A percentile compares a stretch with the other conserved stretches of the same genome.
Evolutionary conservation across 352 stramenopile species (phyloP).

Genomic region (Phytophthora syringae): DNA sequence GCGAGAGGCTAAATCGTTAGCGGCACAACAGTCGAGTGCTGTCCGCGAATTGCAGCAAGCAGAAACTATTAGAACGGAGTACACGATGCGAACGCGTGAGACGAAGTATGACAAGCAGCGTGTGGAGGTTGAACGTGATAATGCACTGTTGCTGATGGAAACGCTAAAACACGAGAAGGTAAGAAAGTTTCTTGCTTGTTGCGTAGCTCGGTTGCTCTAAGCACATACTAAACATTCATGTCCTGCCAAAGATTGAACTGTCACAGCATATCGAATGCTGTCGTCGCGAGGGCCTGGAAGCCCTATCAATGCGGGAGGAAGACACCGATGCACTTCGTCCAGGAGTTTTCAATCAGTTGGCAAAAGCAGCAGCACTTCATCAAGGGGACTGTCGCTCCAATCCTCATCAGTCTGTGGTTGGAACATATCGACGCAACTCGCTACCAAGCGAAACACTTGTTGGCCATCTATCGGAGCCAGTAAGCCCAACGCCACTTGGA

Average conservation of each 20-base stretch:
- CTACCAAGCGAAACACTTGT: conserved; percentile 15
- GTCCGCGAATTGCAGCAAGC: conserved; percentile 59
- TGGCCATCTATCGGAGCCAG: neutral
- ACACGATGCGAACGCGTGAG: conserved; percentile 54
- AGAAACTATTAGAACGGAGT: conserved; percentile 63
- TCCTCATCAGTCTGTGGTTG: neutral
- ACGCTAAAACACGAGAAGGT: conserved; percentile 54
- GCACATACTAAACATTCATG: neutral
- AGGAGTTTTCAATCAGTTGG: conserved; percentile 52
- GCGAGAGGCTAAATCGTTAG: conserved; percentile 57
- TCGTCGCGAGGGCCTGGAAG: conserved; percentile 49
- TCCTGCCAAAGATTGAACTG: conserved; percentile 33
- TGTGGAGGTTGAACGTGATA: conserved; percentile 61
- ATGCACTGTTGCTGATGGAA: conserved; percentile 51
- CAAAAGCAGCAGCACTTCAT: conserved; percentile 12
- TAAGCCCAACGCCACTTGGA: neutral
- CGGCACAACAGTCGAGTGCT: conserved; percentile 51
- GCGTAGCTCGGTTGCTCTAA: neutral
- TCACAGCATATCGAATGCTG: conserved; percentile 46
- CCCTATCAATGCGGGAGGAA: conserved; percentile 76
- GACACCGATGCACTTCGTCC: conserved; percentile 58
- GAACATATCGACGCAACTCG: conserved; percentile 18
- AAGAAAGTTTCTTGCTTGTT: neutral
- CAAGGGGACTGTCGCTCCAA: neutral
- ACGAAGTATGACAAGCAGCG: conserved; percentile 58